phyloP scores from a whole-genome alignment of 169 alveolate species.

The Eimeria praecox region DNA sequence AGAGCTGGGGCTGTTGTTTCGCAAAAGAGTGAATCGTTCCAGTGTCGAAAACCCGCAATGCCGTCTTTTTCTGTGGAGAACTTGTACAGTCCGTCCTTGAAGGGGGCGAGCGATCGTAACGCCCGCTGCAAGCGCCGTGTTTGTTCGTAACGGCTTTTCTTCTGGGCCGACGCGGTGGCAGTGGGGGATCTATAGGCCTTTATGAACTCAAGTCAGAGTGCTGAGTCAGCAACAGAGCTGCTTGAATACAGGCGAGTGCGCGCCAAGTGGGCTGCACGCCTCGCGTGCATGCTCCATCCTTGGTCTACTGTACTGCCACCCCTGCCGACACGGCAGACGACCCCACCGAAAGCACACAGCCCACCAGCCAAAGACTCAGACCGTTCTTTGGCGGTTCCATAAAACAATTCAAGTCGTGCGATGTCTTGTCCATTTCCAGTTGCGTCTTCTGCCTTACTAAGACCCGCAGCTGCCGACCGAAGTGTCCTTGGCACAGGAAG shows the following conservation, averaged over 20 bases:
- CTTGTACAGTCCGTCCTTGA: conserved; percentile 19
- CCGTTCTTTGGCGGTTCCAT: neutral
- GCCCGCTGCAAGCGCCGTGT: conserved; percentile 55
- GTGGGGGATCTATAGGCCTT: conserved; percentile 76
- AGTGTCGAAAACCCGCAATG: neutral
- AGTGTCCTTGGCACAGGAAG: neutral
- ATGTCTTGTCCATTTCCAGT: conserved; percentile 2
- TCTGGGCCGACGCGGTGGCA: conserved; percentile 67
- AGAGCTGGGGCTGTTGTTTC: conserved; percentile 19
- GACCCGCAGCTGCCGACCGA: neutral
- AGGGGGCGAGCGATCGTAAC: conserved; percentile 63
- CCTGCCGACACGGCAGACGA: conserved; percentile 74
- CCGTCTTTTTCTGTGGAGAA: neutral
- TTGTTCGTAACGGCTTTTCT: conserved; percentile 43
- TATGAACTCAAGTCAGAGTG: conserved; percentile 34
- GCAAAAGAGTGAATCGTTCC: neutral
- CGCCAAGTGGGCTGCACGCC: conserved; percentile 75
- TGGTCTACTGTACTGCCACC: conserved; percentile 78
- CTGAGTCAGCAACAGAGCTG: conserved; percentile 68
- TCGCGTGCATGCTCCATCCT: conserved; percentile 69
- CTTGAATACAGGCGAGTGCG: conserved; percentile 46
- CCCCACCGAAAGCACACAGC: conserved; percentile 56
- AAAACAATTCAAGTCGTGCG: neutral
- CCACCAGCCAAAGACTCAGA: neutral
- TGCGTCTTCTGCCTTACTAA: neutral